These are phyloP conservation scores for Geotrichum carabidarum DNA, from an alignment of 1,139 yeast genomes.

Conservation along the genomic window DNA sequence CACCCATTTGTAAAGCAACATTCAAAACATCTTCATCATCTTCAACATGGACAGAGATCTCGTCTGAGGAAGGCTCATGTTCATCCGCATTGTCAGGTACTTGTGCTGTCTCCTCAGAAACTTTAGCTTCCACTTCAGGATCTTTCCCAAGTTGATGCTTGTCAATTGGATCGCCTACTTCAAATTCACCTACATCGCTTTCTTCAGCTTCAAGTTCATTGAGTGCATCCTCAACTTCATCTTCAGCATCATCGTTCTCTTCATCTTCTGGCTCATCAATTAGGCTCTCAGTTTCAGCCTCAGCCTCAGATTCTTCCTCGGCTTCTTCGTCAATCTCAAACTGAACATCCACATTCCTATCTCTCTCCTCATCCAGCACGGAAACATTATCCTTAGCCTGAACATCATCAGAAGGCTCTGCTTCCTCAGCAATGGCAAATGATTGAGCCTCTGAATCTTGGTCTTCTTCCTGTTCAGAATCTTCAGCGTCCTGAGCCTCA, in stretches of 20 bases:
- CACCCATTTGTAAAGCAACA: no score
- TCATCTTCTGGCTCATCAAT: background rate
- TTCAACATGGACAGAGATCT: no score
- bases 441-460: slow-evolving; percentile 5
- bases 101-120: no score
- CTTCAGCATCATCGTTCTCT: background rate
- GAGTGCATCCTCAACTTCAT: background rate
- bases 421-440: background rate
- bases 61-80: no score
- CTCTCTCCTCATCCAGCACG: background rate
- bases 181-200: background rate
- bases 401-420: background rate
- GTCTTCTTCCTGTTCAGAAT: background rate
- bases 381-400: background rate
- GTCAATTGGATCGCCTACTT: no score
- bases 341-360: background rate
- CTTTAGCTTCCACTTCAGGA: no score
- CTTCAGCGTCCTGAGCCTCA: slow-evolving; percentile 1
- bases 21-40: no score
- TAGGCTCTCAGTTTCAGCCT: background rate
- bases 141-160: no score
- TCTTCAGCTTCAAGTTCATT: background rate
- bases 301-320: background rate
- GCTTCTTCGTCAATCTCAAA: background rate
- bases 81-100: no score